phyloP scores from a whole-genome alignment of 192 early-diverging fungal genomes.

The Dissophora globulifera region DNA sequence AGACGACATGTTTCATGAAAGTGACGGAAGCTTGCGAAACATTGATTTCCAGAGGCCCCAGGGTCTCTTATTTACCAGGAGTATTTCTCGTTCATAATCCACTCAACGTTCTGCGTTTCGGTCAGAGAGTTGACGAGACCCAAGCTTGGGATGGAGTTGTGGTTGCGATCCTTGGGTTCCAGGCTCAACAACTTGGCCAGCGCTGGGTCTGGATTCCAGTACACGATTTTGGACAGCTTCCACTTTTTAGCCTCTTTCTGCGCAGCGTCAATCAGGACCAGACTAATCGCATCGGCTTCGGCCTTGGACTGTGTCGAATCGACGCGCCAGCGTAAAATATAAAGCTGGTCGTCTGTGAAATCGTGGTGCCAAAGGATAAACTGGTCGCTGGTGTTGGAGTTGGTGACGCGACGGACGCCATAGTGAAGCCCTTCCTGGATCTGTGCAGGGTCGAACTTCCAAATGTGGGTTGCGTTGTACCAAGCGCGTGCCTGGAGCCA shows the following conservation, averaged over 20 bases:
- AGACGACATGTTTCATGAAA: too few relatives aligned
- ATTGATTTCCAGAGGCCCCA: too few relatives aligned
- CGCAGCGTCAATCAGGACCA: slow-evolving; percentile 23
- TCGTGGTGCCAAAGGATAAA: slow-evolving; percentile 49
- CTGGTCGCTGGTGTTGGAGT: slow-evolving; percentile 4
- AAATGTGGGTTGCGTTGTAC: slow-evolving; percentile 22
- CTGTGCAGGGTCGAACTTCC: background rate
- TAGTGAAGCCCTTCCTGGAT: slow-evolving; percentile 15
- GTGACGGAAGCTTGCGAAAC: too few relatives aligned
- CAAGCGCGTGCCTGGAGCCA: slow-evolving; percentile 32
- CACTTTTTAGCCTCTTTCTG: slow-evolving; percentile 38
- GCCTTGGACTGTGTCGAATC: background rate
- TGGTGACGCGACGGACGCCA: slow-evolving; percentile 26
- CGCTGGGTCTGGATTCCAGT: slow-evolving; percentile 18
- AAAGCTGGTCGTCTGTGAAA: slow-evolving; percentile 42
- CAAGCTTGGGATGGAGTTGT: slow-evolving; percentile 32
- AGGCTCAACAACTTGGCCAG: slow-evolving; percentile 26
- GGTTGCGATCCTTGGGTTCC: slow-evolving; percentile 9
- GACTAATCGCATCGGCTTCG: slow-evolving; percentile 2
- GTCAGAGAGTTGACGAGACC: slow-evolving; percentile 18
- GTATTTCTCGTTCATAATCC: slow-evolving; percentile 45
- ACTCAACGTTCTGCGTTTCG: slow-evolving; percentile 2
- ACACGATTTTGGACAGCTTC: slow-evolving; percentile 31
- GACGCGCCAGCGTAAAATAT: slow-evolving; percentile 43
- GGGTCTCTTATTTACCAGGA: slow-evolving; percentile 15